Conservation (phyloP, 2,329 filamentous ascomycete genomes). For the Colletotrichum musicola region DNA sequence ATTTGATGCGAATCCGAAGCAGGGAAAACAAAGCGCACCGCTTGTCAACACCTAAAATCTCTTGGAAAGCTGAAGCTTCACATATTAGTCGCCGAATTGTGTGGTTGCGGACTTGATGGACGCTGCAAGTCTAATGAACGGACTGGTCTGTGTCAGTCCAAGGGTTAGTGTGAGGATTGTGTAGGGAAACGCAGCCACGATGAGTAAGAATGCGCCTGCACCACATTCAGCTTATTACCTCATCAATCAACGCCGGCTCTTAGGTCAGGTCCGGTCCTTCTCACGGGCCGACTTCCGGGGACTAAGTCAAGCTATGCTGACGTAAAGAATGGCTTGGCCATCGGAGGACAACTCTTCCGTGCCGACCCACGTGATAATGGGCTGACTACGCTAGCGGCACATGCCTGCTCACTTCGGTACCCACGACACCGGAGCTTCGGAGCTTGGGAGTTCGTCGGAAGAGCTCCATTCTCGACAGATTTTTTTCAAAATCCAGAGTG, state of each 20-base stretch:
- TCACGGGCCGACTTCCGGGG: conserved; percentile 8
- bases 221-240: background rate
- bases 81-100: background rate
- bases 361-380: background rate
- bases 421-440: conserved; percentile 19
- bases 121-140: conserved; percentile 12
- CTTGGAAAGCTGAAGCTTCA: conserved; percentile 13
- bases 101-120: background rate
- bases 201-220: background rate
- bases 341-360: conserved; percentile 22
- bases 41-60: conserved; percentile 2
- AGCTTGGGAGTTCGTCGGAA: conserved; percentile 25
- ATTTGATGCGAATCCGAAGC: conserved; percentile 21
- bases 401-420: conserved; percentile 3
- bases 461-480: conserved; percentile 37
- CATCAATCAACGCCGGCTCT: background rate
- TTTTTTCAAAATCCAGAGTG: conserved; percentile 17
- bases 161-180: background rate
- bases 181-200: background rate
- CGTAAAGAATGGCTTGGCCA: too few species aligned
- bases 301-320: background rate
- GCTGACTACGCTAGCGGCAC: conserved; percentile 16
- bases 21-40: conserved; percentile 20
- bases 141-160: conserved; percentile 18
- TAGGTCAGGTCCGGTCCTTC: background rate